These are phyloP conservation scores for Chrysoporthe cubensis DNA, from an alignment of 2,329 filamentous ascomycete species.

Conservation along the genomic window DNA sequence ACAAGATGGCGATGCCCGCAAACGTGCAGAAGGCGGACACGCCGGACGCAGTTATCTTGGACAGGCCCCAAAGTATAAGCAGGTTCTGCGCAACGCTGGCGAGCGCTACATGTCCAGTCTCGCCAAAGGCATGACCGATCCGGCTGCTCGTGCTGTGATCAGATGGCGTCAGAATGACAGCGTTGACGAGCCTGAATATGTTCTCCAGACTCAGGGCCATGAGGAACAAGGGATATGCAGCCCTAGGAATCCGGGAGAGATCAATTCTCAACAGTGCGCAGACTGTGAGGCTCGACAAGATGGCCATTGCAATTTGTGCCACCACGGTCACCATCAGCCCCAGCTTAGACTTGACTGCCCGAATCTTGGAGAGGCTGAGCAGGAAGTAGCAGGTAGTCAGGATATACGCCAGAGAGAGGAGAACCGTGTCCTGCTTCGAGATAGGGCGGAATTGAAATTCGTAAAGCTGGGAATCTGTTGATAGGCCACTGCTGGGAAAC, in stretches of 20 bases:
- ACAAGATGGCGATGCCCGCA: slow-evolving; percentile 72
- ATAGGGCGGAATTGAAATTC: slow-evolving; percentile 80
- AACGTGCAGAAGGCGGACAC: slow-evolving; percentile 78
- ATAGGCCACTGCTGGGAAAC: slow-evolving; percentile 62
- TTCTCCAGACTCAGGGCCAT: slow-evolving; percentile 79
- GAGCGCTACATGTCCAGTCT: slow-evolving; percentile 71
- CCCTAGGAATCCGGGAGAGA: slow-evolving; percentile 73
- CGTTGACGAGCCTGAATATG: slow-evolving; percentile 77
- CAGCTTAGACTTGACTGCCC: slow-evolving; percentile 75
- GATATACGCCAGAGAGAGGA: slow-evolving; percentile 68
- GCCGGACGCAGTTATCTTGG: slow-evolving; percentile 68
- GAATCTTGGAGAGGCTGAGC: slow-evolving; percentile 68
- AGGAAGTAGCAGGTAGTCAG: slow-evolving; percentile 68
- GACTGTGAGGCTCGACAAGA: slow-evolving; percentile 79
- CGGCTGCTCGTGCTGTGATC: slow-evolving; percentile 70
- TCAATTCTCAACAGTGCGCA: slow-evolving; percentile 78
- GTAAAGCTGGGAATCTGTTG: slow-evolving; percentile 65
- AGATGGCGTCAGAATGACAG: slow-evolving; percentile 71
- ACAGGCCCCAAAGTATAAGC: slow-evolving; percentile 66
- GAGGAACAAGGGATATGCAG: slow-evolving; percentile 77
- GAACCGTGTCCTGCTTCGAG: slow-evolving; percentile 65
- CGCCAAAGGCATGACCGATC: slow-evolving; percentile 74
- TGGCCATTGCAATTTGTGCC: slow-evolving; percentile 71
- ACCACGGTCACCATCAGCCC: slow-evolving; percentile 74
- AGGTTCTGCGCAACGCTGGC: slow-evolving; percentile 72